Percentiles rank a stretch among this genome's conserved stretches.
Evolutionary conservation across 2,329 filamentous ascomycete species (phyloP).

Genomic region (Aspergillus sp.): DNA sequence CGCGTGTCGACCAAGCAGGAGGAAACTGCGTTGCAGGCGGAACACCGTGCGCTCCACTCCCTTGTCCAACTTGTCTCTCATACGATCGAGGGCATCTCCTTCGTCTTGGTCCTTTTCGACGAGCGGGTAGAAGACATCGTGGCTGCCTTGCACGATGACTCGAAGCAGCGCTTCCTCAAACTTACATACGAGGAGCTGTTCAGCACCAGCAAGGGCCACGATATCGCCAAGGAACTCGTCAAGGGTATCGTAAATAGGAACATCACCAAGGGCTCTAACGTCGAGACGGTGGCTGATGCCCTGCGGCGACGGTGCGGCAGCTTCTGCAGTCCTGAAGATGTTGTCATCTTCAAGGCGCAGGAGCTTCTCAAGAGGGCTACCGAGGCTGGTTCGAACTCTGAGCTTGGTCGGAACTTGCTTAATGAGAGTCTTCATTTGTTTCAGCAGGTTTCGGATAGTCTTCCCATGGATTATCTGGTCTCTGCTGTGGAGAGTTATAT

Average conservation of each 20-base stretch:
- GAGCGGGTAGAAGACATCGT: slow-evolving; percentile 87
- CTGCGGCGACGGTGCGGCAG: slow-evolving; percentile 84
- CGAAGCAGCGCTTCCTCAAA: slow-evolving; percentile 60
- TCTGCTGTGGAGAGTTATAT: slow-evolving; percentile 73
- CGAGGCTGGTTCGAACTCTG: slow-evolving; percentile 67
- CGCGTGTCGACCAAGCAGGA: slow-evolving; percentile 74
- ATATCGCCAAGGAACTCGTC: slow-evolving; percentile 86
- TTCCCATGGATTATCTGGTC: slow-evolving; percentile 72
- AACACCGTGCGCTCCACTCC: slow-evolving; percentile 85
- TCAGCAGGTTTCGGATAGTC: slow-evolving; percentile 73
- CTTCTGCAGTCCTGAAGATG: slow-evolving; percentile 95
- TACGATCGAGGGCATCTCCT: slow-evolving; percentile 93
- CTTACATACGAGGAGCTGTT: slow-evolving; percentile 88
- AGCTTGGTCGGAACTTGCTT: slow-evolving; percentile 67
- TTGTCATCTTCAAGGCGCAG: slow-evolving; percentile 96
- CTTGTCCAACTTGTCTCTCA: slow-evolving; percentile 77
- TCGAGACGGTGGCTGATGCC: slow-evolving; percentile 95
- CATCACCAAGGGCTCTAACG: slow-evolving; percentile 92
- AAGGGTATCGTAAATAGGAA: slow-evolving; percentile 98
- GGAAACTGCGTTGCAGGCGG: slow-evolving; percentile 83
- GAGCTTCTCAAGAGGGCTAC: slow-evolving; percentile 84
- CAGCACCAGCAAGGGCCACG: slow-evolving; percentile 67
- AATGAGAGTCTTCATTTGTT: slow-evolving; percentile 87
- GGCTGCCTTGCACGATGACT: slow-evolving; percentile 60
- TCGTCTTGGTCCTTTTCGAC: slow-evolving; percentile 89